A percentile compares a stretch with the other conserved stretches of the same genome.
These are phyloP conservation scores for Trypanosoma scelopori DNA, from an alignment of 208 protist genomes.

Conservation along the genomic window DNA sequence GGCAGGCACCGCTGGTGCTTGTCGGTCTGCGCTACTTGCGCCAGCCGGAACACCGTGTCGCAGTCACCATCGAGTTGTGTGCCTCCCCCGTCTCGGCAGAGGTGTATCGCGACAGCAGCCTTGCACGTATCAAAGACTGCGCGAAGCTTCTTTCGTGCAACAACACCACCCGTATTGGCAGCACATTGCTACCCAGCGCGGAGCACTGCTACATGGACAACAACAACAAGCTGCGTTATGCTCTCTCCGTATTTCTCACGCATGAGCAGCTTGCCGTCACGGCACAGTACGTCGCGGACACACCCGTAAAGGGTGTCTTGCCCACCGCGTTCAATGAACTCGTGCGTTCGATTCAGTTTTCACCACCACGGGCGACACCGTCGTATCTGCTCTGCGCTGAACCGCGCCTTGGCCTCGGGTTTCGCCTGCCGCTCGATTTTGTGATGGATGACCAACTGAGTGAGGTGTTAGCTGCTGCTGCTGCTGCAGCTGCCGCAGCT, in stretches of 20 bases:
- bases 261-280: conserved; percentile 67
- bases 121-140: conserved; percentile 63
- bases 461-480: conserved; percentile 31
- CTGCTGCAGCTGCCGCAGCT: conserved; percentile 23
- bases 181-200: conserved; percentile 46
- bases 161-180: conserved; percentile 61
- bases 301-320: conserved; percentile 58
- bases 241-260: conserved; percentile 73
- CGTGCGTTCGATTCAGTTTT: conserved; percentile 61
- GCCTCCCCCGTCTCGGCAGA: conserved; percentile 34
- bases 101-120: conserved; percentile 63
- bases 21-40: conserved; percentile 66
- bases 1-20: conserved; percentile 79
- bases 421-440: conserved; percentile 79
- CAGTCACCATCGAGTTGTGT: conserved; percentile 71
- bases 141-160: conserved; percentile 46
- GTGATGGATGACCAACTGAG: conserved; percentile 42
- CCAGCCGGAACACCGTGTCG: conserved; percentile 59
- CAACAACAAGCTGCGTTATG: conserved; percentile 44
- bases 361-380: conserved; percentile 49
- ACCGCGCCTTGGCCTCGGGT: conserved; percentile 78
- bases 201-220: conserved; percentile 86
- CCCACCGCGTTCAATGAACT: conserved; percentile 78
- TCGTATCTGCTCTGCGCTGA: conserved; percentile 85
- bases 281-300: conserved; percentile 72